phyloP scores from a whole-genome alignment of 768 basidiomycete genomes.

The Gautieria morchelliformis region DNA sequence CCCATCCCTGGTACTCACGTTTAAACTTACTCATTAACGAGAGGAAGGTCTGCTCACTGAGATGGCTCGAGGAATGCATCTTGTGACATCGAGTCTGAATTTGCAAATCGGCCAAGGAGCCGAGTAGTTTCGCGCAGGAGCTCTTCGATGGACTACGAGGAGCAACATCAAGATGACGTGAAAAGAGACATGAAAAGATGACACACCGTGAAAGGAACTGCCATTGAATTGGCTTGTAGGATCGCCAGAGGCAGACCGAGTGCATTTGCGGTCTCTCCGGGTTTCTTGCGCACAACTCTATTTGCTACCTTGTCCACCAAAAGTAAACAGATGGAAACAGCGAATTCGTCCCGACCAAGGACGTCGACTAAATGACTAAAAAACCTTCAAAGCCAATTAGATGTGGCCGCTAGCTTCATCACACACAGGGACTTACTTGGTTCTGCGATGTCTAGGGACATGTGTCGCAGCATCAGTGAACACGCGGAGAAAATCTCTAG shows the following conservation, averaged over 20 bases:
- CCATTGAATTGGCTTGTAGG: slow-evolving; percentile 34
- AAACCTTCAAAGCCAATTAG: slow-evolving; percentile 44
- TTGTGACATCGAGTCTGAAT: slow-evolving; percentile 27
- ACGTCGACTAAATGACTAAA: slow-evolving; percentile 81
- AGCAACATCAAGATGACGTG: neutral
- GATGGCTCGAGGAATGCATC: slow-evolving; percentile 45
- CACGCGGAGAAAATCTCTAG: slow-evolving; percentile 76
- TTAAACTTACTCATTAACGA: neutral
- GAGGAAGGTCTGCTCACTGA: slow-evolving; percentile 32
- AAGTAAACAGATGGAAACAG: slow-evolving; percentile 76
- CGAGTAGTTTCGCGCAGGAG: slow-evolving; percentile 58
- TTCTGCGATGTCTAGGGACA: slow-evolving; percentile 86
- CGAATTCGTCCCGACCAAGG: slow-evolving; percentile 70
- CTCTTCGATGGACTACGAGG: slow-evolving; percentile 46
- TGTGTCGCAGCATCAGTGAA: slow-evolving; percentile 92
- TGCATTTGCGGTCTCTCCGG: slow-evolving; percentile 47
- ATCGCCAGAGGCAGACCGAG: slow-evolving; percentile 61
- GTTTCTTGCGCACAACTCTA: slow-evolving; percentile 52
- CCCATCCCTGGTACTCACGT: slow-evolving; percentile 37
- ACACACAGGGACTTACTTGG: slow-evolving; percentile 46
- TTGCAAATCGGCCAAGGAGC: slow-evolving; percentile 35
- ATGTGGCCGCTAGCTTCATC: neutral
- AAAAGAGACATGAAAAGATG: neutral
- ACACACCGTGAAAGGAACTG: slow-evolving; percentile 42
- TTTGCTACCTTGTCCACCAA: slow-evolving; percentile 71